phyloP scores from a whole-genome alignment of 2,329 filamentous ascomycete species.

The Fusarium newnesense region DNA sequence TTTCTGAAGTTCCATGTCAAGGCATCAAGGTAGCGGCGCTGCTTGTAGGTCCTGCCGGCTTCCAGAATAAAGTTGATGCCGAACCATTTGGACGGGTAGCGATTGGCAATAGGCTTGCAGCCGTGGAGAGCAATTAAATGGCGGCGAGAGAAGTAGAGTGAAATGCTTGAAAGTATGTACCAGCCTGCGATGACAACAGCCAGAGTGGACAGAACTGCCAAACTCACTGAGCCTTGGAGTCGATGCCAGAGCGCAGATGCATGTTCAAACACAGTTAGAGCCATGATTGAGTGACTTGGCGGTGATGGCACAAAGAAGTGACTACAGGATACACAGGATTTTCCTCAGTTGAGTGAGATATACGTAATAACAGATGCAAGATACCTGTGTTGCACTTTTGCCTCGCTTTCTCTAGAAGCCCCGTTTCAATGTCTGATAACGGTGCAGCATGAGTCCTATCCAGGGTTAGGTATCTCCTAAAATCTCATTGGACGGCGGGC shows the following conservation, averaged over 20 bases:
- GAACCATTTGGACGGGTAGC: neutral
- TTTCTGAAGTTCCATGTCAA: neutral
- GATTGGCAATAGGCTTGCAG: neutral
- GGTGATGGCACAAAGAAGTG: no score
- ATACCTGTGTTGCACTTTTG: no score
- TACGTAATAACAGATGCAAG: no score
- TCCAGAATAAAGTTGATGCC: neutral
- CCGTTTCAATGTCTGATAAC: no score
- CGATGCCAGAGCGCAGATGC: neutral
- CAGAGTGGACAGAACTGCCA: neutral
- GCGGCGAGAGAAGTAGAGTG: neutral
- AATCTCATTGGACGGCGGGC: no score
- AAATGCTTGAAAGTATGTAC: neutral
- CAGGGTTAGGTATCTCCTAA: no score
- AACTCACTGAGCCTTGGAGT: neutral
- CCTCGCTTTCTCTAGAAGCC: no score
- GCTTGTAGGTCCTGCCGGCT: neutral
- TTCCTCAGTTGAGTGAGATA: no score
- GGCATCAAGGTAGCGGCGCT: neutral
- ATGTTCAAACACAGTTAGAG: neutral
- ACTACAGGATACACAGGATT: no score
- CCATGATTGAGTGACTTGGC: neutral
- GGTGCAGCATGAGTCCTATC: no score
- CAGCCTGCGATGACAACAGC: neutral
- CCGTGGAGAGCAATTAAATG: neutral